phyloP scores from a whole-genome alignment of 352 stramenopile species.

The Globisporangium nagaii region DNA sequence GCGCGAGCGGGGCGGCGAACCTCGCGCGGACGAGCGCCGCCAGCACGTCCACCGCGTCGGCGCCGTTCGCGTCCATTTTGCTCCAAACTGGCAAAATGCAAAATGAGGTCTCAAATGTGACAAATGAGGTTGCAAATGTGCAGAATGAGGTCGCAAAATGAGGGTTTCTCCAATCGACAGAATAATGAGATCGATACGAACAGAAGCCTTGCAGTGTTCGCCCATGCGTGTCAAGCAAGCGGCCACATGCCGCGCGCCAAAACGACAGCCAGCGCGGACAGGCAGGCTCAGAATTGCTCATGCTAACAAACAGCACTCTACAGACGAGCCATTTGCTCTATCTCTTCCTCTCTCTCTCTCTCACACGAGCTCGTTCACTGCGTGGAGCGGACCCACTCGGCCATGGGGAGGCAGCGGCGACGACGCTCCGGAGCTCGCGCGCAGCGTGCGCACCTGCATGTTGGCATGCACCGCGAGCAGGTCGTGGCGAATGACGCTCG shows the following conservation, averaged over 20 bases:
- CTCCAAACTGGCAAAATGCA: background rate
- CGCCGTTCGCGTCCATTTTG: background rate
- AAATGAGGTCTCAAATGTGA: background rate
- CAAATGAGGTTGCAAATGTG: too few species aligned
- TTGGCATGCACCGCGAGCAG: slow-evolving; percentile 13
- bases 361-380: background rate
- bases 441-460: slow-evolving; percentile 11
- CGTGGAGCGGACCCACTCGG: background rate
- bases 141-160: too few species aligned
- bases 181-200: too few species aligned
- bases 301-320: too few species aligned
- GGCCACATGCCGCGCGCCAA: too few species aligned
- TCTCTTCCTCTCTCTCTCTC: too few species aligned
- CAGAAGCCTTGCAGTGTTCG: too few species aligned
- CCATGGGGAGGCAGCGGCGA: background rate
- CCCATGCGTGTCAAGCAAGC: too few species aligned
- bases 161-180: too few species aligned
- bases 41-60: background rate
- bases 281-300: too few species aligned
- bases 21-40: background rate
- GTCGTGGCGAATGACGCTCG: slow-evolving; percentile 10
- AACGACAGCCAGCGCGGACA: too few species aligned
- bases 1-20: background rate
- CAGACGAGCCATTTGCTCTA: too few species aligned
- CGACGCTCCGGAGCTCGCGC: background rate